Base-by-base conservation (phyloP, 305 asterid genomes). In the Rubia tinctorum region DNA sequence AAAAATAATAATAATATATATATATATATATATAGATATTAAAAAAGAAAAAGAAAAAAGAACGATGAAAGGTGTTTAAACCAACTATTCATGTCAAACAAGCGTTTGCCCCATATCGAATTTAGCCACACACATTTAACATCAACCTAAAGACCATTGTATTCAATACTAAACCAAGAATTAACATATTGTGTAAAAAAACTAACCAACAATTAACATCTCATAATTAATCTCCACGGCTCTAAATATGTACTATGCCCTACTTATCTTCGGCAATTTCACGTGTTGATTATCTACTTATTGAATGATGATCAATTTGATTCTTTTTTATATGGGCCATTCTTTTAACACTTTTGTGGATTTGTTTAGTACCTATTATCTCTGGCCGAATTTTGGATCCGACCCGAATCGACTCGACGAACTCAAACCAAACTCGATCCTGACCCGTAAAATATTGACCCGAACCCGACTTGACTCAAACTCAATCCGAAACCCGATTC, bases 111-210 rank as follows among this genome's bases (percentile, higher is more conserved):
- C 14, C 2, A 71, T 34, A 74, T 77, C 81, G 17, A 63, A 80
- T 83, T 73, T 81, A 62, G 87, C 51, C 72, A 80, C 85, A 77
- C 90, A 88, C 2, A 34, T 22, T 39, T 27, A 67, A 63, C 58
- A 73, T 79, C 90, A 75, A 30, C 51, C 8, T 64, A 86, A 88
- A 86, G 85, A 23, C 43, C 58, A n/a, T 13, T 60, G 74, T 87
- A 9, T 4, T 23, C 68, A 12, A 45, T 55, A 1, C 64, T 53
- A 53, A 18, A 53, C 59, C 2, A 3, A 22, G 64, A 59, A 59
- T 59, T 20, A 20, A 59, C 34, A 59, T 23, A 14, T 8, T 22
- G 60, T 2, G 60, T 53, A 6, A 2, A 53, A 0, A 6, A 11
- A 6, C 2, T 17, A 18, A 5, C 60, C 64, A 59, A 22, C 17